Base-by-base conservation (phyloP, 805 yeast species). In the Ascoidea asiatica region DNA sequence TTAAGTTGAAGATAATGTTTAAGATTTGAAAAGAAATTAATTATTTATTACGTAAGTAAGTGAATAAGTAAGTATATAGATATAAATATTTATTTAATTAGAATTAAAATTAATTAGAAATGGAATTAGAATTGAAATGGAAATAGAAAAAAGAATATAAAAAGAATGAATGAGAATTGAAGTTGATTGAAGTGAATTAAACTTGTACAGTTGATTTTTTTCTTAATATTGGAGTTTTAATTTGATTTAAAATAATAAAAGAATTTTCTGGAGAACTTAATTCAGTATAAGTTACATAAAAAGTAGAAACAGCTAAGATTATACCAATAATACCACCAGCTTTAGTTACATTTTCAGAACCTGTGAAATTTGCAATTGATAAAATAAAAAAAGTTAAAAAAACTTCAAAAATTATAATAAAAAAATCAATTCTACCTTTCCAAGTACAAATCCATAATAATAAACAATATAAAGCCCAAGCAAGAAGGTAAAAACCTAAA, bases 361-460 rank as follows among this genome's bases (percentile, higher is more conserved):
- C 69, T 2, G 71, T 53, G 45, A 79, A 68, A 44, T 70, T 67
- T 23, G 77, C 79, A 44, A 68, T 64, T 0, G 76, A 66, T 42
- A 81, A 62, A 29, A 80, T 57, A 42, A 78, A 47, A 60, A 77
- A 79, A 4, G 84, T 75, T 5, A 77, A 43, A 38, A 64, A 67
- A 44, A 81, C 64, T 45, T 67, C 55, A 58, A 74, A 65, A 54
- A 79, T 77, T 51, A 80, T 64, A 3, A 65, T 46, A 54, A 77
- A 77, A 64, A 80, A 76, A 42, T 80, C 76, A 19, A 79, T 69
- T 2, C 87, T 80, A 3, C 86, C 75, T 52, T 78, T 73, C 55
- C 75, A 54, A 3, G 86, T 80, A 53, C 77, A 69, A 38, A 75
- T 41, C 21, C 69, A 52, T 45, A 81, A 53, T 46, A 76, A 66